These are phyloP conservation scores for Hymenoscyphus scutula DNA, from an alignment of 2,329 filamentous ascomycete genomes.

Conservation along the genomic window DNA sequence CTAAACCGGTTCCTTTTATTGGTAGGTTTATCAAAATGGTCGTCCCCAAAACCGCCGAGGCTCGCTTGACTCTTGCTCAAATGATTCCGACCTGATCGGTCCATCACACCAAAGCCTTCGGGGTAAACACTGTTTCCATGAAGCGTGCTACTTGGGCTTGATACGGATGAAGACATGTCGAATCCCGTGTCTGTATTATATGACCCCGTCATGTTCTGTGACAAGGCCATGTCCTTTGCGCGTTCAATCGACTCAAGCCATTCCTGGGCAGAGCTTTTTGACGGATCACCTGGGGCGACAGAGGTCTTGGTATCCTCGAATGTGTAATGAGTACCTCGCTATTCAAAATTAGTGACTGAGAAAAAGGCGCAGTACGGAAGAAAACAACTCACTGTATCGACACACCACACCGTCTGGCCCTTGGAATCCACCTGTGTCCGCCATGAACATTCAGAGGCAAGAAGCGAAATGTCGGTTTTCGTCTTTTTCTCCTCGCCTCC, in stretches of 20 bases:
- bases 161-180: slow-evolving; percentile 68
- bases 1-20: slow-evolving; percentile 72
- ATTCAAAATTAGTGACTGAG: slow-evolving; percentile 21
- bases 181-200: slow-evolving; percentile 68
- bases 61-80: slow-evolving; percentile 58
- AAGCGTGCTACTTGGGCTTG: slow-evolving; percentile 71
- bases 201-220: slow-evolving; percentile 64
- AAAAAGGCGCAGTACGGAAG: slow-evolving; percentile 7
- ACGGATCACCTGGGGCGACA: slow-evolving; percentile 55
- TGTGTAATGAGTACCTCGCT: slow-evolving; percentile 82
- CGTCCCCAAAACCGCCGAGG: slow-evolving; percentile 42
- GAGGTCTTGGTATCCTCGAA: slow-evolving; percentile 90
- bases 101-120: slow-evolving; percentile 50
- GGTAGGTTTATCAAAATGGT: slow-evolving; percentile 37
- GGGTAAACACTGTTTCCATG: slow-evolving; percentile 56
- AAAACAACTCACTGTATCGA: slow-evolving; percentile 77
- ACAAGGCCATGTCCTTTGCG: slow-evolving; percentile 78
- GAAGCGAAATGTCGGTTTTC: slow-evolving; percentile 86
- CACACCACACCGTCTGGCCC: slow-evolving; percentile 81
- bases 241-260: slow-evolving; percentile 90
- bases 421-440: slow-evolving; percentile 81
- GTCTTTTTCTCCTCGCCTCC: slow-evolving; percentile 95
- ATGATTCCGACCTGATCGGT: slow-evolving; percentile 55
- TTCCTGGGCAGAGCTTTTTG: slow-evolving; percentile 73
- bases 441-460: slow-evolving; percentile 73